These are phyloP conservation scores for Hansenula lynferdii DNA, from an alignment of 1,139 yeast species.

Conservation along the genomic window DNA sequence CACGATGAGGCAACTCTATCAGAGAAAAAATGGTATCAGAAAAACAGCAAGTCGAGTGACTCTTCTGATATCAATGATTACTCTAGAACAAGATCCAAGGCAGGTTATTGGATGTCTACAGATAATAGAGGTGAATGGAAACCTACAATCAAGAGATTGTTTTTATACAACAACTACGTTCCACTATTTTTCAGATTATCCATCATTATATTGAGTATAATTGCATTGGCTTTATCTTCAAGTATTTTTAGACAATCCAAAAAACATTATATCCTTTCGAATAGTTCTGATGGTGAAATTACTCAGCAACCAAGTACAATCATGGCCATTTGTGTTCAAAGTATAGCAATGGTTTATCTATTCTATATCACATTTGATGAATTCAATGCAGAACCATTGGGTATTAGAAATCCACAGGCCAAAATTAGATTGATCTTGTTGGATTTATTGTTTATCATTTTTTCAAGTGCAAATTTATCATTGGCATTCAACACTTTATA, in stretches of 20 bases:
- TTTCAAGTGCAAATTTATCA: conserved; percentile 86
- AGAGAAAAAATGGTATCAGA: conserved; percentile 24
- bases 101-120: conserved; percentile 65
- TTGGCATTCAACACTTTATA: conserved; percentile 79
- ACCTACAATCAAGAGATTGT: conserved; percentile 53
- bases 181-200: conserved; percentile 73
- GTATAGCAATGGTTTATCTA: conserved; percentile 72
- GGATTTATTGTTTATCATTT: conserved; percentile 84
- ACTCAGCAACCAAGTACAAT: conserved; percentile 85
- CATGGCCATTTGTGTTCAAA: conserved; percentile 85
- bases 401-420: conserved; percentile 76
- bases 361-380: conserved; percentile 86
- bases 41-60: conserved; percentile 27
- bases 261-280: conserved; percentile 19
- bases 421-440: conserved; percentile 73
- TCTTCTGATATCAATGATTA: conserved; percentile 16
- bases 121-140: conserved; percentile 61
- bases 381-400: conserved; percentile 86
- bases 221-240: conserved; percentile 68
- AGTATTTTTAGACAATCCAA: conserved; percentile 51
- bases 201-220: conserved; percentile 54
- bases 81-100: conserved; percentile 44
- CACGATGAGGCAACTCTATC: conserved; percentile 16
- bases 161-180: conserved; percentile 73
- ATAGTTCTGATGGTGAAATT: conserved; percentile 31